A percentile compares a stretch with the other conserved stretches of the same genome.
phyloP scores from a whole-genome alignment of 257 asterid genomes.

The Forsythia suspensa region DNA sequence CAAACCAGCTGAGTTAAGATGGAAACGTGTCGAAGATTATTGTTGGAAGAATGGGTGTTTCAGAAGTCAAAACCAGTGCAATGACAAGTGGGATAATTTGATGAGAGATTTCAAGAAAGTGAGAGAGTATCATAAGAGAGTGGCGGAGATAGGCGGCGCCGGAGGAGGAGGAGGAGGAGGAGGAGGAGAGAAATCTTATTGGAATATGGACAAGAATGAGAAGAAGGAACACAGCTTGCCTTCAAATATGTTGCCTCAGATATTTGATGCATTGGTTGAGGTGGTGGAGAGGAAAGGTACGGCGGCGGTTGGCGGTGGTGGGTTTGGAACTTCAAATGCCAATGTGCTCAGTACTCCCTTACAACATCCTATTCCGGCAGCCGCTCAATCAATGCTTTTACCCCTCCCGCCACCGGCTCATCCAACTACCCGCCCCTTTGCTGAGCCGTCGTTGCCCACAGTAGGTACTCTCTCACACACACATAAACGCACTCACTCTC shows the following conservation, averaged over 20 bases:
- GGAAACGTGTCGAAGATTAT: conserved; percentile 98
- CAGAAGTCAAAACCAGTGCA: conserved; percentile 94
- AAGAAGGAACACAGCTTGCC: conserved; percentile 81
- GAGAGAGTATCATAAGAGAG: conserved; percentile 59
- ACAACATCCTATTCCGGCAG: conserved; percentile 35
- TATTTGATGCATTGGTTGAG: conserved; percentile 67
- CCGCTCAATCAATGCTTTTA: conserved; percentile 18
- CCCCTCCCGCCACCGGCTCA: conserved; percentile 41
- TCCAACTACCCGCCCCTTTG: conserved; percentile 5
- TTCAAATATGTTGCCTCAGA: conserved; percentile 76
- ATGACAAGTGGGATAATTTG: conserved; percentile 93
- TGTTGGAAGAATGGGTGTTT: conserved; percentile 80
- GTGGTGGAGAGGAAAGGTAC: conserved; percentile 61
- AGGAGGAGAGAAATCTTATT: conserved; percentile 43
- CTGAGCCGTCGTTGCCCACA: conserved; percentile 56
- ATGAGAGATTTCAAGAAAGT: conserved; percentile 96
- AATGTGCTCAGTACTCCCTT: conserved; percentile 19
- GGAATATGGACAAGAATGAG: conserved; percentile 74
- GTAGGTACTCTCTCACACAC: conserved; percentile 50
- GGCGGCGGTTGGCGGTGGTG: background rate
- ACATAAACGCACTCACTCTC: too few species aligned
- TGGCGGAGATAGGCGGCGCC: conserved; percentile 12
- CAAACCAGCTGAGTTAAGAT: conserved; percentile 81
- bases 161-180: too few species aligned
- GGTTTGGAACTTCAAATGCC: conserved; percentile 16